These are phyloP conservation scores for Euphorbia peplus DNA, from an alignment of 345 rosid species.

Conservation along the genomic window DNA sequence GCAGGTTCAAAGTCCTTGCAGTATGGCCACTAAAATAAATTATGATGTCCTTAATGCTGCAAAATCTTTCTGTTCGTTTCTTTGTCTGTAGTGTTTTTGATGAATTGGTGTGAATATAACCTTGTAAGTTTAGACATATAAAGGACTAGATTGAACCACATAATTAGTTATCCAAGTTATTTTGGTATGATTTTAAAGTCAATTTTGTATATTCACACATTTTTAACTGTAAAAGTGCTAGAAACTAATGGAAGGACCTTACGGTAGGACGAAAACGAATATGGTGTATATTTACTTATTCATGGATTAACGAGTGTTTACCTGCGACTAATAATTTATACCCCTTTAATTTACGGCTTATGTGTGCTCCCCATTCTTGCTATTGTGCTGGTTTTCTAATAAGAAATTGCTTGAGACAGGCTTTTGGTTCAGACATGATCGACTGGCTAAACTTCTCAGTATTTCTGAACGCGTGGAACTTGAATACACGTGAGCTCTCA, in stretches of 20 bases:
- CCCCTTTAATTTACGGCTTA: not conserved
- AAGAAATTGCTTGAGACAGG: slow-evolving; percentile 39
- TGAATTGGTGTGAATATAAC: not conserved
- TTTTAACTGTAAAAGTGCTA: too few relatives aligned
- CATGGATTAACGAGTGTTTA: too few relatives aligned
- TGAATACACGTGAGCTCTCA: slow-evolving; percentile 50
- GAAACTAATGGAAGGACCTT: too few relatives aligned
- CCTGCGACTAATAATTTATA: too few relatives aligned
- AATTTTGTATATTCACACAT: too few relatives aligned
- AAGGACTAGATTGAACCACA: not conserved
- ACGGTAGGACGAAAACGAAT: too few relatives aligned
- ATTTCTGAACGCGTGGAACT: slow-evolving; percentile 76
- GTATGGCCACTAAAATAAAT: too few relatives aligned
- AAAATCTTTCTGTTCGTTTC: too few relatives aligned
- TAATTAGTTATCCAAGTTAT: too few relatives aligned
- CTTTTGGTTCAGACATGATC: slow-evolving; percentile 54
- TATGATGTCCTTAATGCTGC: not conserved
- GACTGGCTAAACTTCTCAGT: slow-evolving; percentile 87
- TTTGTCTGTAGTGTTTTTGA: not conserved
- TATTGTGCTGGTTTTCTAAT: not conserved
- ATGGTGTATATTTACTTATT: too few relatives aligned
- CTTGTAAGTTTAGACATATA: not conserved
- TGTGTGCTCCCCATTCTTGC: not conserved
- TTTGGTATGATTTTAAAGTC: too few relatives aligned
- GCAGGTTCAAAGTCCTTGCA: too few relatives aligned